phyloP scores from a whole-genome alignment of 2,329 filamentous ascomycete species.

The Aspergillus quadricinctus region DNA sequence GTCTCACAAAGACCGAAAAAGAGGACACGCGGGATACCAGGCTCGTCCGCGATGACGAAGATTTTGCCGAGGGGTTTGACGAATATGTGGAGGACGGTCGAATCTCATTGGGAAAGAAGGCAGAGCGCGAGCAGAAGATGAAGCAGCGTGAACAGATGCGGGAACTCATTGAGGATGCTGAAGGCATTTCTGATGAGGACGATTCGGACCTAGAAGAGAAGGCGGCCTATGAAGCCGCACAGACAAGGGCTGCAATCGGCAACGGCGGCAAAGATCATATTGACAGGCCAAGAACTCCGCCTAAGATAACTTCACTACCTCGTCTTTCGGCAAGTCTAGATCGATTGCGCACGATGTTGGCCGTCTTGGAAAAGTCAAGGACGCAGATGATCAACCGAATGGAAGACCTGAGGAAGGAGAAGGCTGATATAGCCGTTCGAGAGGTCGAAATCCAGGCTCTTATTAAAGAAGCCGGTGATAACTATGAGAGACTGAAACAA shows the following conservation, averaged over 20 bases:
- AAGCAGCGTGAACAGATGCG: slow-evolving; percentile 73
- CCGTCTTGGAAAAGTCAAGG: slow-evolving; percentile 60
- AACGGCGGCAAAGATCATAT: slow-evolving; percentile 33
- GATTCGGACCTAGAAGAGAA: slow-evolving; percentile 62
- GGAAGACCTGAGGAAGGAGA: slow-evolving; percentile 64
- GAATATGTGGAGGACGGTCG: slow-evolving; percentile 82
- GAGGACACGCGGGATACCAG: slow-evolving; percentile 68
- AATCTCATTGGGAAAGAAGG: slow-evolving; percentile 71
- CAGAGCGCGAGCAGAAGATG: slow-evolving; percentile 65
- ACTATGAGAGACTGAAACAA: slow-evolving; percentile 57
- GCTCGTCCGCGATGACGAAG: slow-evolving; percentile 80
- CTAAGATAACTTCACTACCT: slow-evolving; percentile 74
- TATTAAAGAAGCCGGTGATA: slow-evolving; percentile 73
- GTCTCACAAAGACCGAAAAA: slow-evolving; percentile 46
- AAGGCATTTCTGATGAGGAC: slow-evolving; percentile 59
- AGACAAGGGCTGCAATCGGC: slow-evolving; percentile 79
- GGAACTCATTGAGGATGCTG: slow-evolving; percentile 74
- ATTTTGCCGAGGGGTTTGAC: slow-evolving; percentile 89
- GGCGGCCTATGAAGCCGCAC: slow-evolving; percentile 80
- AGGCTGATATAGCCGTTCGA: slow-evolving; percentile 61
- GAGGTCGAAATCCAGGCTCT: slow-evolving; percentile 77
- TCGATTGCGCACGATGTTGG: slow-evolving; percentile 58
- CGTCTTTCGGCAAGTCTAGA: slow-evolving; percentile 64
- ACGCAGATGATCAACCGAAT: slow-evolving; percentile 59
- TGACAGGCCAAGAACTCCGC: slow-evolving; percentile 54